phyloP scores from a whole-genome alignment of 345 rosid species.

The Geranium rotundifolium region DNA sequence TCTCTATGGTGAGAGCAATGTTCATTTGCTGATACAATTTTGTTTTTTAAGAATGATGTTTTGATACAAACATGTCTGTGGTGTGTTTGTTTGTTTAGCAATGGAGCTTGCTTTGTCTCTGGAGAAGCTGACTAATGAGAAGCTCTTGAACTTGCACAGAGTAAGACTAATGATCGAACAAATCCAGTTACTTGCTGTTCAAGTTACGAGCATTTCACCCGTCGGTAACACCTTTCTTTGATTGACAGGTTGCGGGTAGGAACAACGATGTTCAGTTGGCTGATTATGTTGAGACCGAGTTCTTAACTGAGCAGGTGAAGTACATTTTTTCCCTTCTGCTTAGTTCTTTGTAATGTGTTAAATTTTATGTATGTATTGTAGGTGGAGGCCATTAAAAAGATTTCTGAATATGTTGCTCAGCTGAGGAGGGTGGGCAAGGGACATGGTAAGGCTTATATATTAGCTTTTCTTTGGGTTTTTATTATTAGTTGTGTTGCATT shows the following conservation, averaged over 20 bases:
- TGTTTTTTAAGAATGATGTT: background rate
- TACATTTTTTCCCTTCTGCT: background rate
- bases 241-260: constrained; percentile 46
- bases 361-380: constrained; percentile 3
- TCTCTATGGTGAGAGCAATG: constrained; percentile 42
- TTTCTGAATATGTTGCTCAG: constrained; percentile 79
- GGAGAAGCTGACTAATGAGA: constrained; percentile 84
- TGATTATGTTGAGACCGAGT: constrained; percentile 66
- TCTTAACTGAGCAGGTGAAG: constrained; percentile 62
- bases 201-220: background rate
- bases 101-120: constrained; percentile 86
- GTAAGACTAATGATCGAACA: constrained; percentile 17
- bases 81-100: constrained; percentile 27
- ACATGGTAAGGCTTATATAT: constrained; percentile 40
- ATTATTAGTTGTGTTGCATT: background rate
- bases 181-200: too few relatives aligned
- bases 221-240: background rate
- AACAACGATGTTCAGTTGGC: constrained; percentile 61
- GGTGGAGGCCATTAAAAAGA: constrained; percentile 81
- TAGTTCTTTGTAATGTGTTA: too few relatives aligned
- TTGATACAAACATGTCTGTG: too few relatives aligned
- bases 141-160: constrained; percentile 58
- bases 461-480: too few relatives aligned
- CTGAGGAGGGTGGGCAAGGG: constrained; percentile 85
- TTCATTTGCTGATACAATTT: too few relatives aligned